A percentile compares a stretch with the other conserved stretches of the same genome.
phyloP scores from a whole-genome alignment of 2,329 filamentous ascomycete species.

The Epicoccum nigrum region DNA sequence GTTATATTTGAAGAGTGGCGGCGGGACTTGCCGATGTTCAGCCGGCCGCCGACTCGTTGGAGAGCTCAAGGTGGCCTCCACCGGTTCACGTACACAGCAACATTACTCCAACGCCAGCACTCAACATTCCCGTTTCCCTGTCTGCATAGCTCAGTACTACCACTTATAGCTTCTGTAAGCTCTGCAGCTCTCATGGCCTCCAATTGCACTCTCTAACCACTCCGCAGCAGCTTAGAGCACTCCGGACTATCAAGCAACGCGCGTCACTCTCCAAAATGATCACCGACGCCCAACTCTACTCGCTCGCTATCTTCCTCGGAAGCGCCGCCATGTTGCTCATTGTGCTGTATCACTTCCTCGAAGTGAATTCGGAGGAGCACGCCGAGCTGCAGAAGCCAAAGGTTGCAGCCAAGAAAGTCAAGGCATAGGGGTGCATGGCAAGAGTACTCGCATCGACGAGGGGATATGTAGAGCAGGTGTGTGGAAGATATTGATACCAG shows the following conservation, averaged over 20 bases:
- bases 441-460: background rate
- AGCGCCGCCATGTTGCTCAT: conserved; percentile 89
- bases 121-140: conserved; percentile 12
- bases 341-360: conserved; percentile 93
- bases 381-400: conserved; percentile 37
- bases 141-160: background rate
- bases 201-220: conserved; percentile 21
- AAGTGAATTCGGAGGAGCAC: conserved; percentile 79
- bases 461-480: background rate
- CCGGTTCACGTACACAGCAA: conserved; percentile 11
- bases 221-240: conserved; percentile 22
- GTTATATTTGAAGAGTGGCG: conserved; percentile 28
- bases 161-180: conserved; percentile 3
- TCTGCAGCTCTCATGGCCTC: background rate
- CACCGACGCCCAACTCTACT: conserved; percentile 88
- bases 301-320: conserved; percentile 90
- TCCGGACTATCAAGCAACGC: conserved; percentile 26
- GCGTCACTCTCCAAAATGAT: conserved; percentile 73
- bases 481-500: conserved; percentile 17
- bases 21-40: conserved; percentile 3
- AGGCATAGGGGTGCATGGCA: conserved; percentile 18
- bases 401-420: conserved; percentile 36
- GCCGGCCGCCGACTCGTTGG: conserved; percentile 2
- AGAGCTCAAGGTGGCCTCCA: conserved; percentile 38
- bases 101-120: background rate